A percentile compares a stretch with the other conserved stretches of the same genome.
Evolutionary conservation across 139 green algal species (phyloP).

Genomic region (Picochlorum sp.): DNA sequence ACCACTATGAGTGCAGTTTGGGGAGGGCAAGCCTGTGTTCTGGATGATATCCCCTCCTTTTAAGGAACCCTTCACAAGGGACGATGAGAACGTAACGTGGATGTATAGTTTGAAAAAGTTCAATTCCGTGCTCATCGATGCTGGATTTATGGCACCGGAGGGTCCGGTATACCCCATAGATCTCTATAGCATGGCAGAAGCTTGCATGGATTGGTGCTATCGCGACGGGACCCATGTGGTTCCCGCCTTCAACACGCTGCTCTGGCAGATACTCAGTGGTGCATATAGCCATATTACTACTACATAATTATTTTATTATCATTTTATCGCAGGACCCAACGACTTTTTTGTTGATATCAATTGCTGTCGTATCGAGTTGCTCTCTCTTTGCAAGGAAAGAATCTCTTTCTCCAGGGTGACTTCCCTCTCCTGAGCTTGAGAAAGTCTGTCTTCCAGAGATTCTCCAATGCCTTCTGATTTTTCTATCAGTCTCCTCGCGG

Average conservation of each 20-base stretch:
- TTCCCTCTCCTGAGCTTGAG: neutral
- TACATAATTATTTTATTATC: neutral
- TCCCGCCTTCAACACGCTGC: neutral
- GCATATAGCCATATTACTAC: neutral
- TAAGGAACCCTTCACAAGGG: conserved; percentile 1
- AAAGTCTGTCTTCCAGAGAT: neutral
- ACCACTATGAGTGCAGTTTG: neutral
- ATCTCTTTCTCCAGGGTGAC: conserved; percentile 2
- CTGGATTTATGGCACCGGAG: neutral
- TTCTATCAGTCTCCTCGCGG: neutral
- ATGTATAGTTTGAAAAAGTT: conserved; percentile 4
- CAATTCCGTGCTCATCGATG: conserved; percentile 3
- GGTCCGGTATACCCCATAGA: neutral
- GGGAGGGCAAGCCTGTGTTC: neutral
- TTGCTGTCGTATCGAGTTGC: neutral
- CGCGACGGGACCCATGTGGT: conserved; percentile 1
- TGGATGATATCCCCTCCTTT: neutral
- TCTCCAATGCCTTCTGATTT: neutral
- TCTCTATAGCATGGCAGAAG: conserved; percentile 1
- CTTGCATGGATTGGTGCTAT: conserved; percentile 2
- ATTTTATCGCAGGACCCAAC: neutral
- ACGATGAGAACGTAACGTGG: neutral
- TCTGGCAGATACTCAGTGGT: conserved; percentile 2
- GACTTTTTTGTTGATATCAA: neutral
- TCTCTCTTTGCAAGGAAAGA: neutral